Evolutionary conservation across 2,329 filamentous ascomycete genomes (phyloP).

Genomic region (Phialophora macrospora): DNA sequence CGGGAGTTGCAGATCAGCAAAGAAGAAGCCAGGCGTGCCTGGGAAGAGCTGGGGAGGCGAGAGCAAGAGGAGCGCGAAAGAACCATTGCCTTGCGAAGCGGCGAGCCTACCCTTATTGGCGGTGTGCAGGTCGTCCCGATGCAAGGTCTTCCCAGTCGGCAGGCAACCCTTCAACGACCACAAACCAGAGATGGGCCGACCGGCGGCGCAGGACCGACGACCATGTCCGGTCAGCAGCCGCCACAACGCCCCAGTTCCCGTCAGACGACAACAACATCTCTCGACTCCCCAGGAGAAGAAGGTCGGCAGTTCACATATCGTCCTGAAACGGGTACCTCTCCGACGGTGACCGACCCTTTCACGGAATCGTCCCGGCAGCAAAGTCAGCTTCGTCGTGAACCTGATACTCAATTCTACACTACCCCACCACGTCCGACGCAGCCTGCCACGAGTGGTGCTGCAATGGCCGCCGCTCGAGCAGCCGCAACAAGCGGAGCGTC

Average conservation of each 20-base stretch:
- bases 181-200: constrained; percentile 54
- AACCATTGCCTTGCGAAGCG: constrained; percentile 81
- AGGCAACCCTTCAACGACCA: constrained; percentile 52
- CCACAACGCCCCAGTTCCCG: constrained; percentile 36
- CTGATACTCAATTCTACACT: constrained; percentile 44
- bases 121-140: constrained; percentile 96
- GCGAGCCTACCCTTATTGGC: constrained; percentile 84
- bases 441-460: constrained; percentile 42
- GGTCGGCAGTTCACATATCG: constrained; percentile 58
- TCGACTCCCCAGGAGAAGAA: constrained; percentile 45
- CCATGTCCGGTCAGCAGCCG: constrained; percentile 41
- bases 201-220: constrained; percentile 44
- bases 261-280: constrained; percentile 36
- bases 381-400: constrained; percentile 47
- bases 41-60: constrained; percentile 92
- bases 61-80: constrained; percentile 93
- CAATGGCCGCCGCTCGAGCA: constrained; percentile 40
- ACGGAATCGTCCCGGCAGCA: constrained; percentile 51
- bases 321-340: constrained; percentile 52
- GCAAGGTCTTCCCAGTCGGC: constrained; percentile 68
- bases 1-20: constrained; percentile 94
- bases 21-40: constrained; percentile 90
- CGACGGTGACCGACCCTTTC: constrained; percentile 67
- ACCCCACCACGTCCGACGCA: constrained; percentile 41
- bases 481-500: constrained; percentile 24